Percentiles rank a stretch among this genome's conserved stretches.
Evolutionary conservation across 805 yeast genomes (phyloP).

Genomic region (Ogataea glucozyma): DNA sequence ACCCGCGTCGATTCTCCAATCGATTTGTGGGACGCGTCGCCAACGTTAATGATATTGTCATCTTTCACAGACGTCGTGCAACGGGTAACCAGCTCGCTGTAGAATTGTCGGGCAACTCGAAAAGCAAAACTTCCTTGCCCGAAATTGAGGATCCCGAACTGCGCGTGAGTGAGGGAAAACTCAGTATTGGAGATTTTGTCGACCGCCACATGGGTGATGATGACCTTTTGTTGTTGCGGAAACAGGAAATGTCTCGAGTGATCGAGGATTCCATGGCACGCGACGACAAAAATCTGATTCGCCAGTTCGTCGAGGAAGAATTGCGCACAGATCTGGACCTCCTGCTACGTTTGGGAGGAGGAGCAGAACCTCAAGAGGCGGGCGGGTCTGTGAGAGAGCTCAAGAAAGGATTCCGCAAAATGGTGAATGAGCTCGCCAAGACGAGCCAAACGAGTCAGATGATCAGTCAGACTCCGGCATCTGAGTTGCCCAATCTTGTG

Average conservation of each 20-base stretch:
- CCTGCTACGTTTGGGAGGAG: conserved; percentile 45
- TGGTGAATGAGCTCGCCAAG: conserved; percentile 30
- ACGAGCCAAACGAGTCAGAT: too few species aligned
- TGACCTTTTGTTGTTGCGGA: conserved; percentile 69
- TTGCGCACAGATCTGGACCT: conserved; percentile 52
- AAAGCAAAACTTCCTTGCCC: conserved; percentile 22
- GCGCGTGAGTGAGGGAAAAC: conserved; percentile 17
- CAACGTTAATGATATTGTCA: conserved; percentile 82
- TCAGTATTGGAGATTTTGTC: conserved; percentile 51
- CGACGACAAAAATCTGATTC: conserved; percentile 75
- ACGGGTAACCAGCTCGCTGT: conserved; percentile 20
- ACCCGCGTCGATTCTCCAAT: conserved; percentile 84
- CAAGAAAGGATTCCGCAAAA: conserved; percentile 30
- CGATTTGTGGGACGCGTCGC: conserved; percentile 90
- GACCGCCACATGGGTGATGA: conserved; percentile 61
- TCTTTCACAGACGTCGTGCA: conserved; percentile 53
- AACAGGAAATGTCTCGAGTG: conserved; percentile 71
- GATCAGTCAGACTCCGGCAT: too few species aligned
- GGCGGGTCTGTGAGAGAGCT: conserved; percentile 24
- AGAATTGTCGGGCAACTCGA: conserved; percentile 31
- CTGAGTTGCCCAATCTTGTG: too few species aligned
- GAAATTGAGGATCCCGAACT: conserved; percentile 39
- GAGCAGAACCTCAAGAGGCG: conserved; percentile 34
- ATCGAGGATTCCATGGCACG: conserved; percentile 72
- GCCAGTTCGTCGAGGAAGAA: conserved; percentile 60